Base-by-base conservation (phyloP, 75 land plant genomes). In the Cunninghamia lanceolata region DNA sequence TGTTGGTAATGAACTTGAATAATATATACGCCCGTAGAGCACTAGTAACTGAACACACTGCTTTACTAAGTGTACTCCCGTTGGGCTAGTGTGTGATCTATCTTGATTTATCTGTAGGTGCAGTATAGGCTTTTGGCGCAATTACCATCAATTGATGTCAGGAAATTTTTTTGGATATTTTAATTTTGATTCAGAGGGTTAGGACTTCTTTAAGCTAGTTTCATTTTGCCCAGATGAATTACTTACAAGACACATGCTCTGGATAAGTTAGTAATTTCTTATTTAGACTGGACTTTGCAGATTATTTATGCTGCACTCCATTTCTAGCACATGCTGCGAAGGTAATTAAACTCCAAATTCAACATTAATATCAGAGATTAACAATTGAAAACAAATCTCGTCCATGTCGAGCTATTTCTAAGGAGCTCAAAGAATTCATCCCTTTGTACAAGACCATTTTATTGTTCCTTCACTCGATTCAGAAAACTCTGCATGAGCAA, bases 1-100 rank as follows among this genome's bases (percentile, higher is more conserved):
- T 86, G 88, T 90, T 87, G 94, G 94, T 93, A 89, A 85, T 92
- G 42, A 45, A 30, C 43, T 3, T 38, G 9, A 4, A 38, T 75
- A 17, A 59, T 1, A 35, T 75, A 38, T 30, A 36, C 34, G 17
- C 38, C 42, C 39, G 11, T 71, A 34, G 36, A 71, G 36, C 30
- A 8, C 28, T 30, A n/a, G 10, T 25, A 28, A 2, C 10, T 30
- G 34, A 9, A 70, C 35, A 73, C 36, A 39, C 39, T 35, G 39
- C 30, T 74, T 13, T 74, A 35, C 39, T 6, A n/a, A 70, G 1
- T 30, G 10, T 70, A 32, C 73, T 5, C 8, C 34, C n/a, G 32
- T n/a, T n/a, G 3, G 34, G n/a, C 14, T 74, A 35, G 77, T 34
- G 15, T 74, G 39, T 74, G 77, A 74, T 74, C 38, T 35, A 5